Conservation (phyloP, 2,329 filamentous ascomycete genomes). For the Cladosporium phlei region DNA sequence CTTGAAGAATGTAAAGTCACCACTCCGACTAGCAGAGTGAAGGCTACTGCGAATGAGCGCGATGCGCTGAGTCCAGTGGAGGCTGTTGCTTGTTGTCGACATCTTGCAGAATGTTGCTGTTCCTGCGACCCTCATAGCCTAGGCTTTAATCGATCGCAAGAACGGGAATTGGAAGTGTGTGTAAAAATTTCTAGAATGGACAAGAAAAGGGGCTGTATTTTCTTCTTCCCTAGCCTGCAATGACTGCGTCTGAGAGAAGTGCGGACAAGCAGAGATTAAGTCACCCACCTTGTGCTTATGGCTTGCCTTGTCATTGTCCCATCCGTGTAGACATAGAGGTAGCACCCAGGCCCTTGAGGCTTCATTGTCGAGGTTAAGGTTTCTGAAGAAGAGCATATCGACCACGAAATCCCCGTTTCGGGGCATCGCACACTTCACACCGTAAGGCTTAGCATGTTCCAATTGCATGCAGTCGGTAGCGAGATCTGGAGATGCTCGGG, state of each 20-base stretch:
- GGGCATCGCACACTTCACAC: constrained; percentile 3
- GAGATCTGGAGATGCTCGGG: constrained; percentile 21
- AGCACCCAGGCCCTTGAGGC: constrained; percentile 1
- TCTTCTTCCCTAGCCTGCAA: not conserved
- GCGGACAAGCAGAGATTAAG: not conserved
- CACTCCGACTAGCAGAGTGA: constrained; percentile 40
- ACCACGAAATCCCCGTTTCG: constrained; percentile 10
- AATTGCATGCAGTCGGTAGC: constrained; percentile 24
- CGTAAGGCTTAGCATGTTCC: constrained; percentile 9
- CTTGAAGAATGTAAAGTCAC: constrained; percentile 46
- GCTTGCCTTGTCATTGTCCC: not conserved
- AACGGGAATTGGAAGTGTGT: not conserved
- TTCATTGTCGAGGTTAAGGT: constrained; percentile 3
- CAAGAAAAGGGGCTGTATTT: not conserved
- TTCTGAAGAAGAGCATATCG: constrained; percentile 1
- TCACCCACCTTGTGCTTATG: not conserved
- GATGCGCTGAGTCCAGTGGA: constrained; percentile 45
- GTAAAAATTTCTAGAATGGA: not conserved
- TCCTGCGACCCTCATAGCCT: not conserved
- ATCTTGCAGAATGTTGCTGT: constrained; percentile 15
- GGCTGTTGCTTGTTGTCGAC: constrained; percentile 25
- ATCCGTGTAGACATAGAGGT: not conserved
- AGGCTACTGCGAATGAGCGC: constrained; percentile 44
- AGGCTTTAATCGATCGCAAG: not conserved
- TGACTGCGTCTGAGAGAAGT: not conserved